Evolutionary conservation across 2,329 filamentous ascomycete species (phyloP), one percentile per base, ranked within the genome.

Genomic region (Cercospora janseana): DNA sequence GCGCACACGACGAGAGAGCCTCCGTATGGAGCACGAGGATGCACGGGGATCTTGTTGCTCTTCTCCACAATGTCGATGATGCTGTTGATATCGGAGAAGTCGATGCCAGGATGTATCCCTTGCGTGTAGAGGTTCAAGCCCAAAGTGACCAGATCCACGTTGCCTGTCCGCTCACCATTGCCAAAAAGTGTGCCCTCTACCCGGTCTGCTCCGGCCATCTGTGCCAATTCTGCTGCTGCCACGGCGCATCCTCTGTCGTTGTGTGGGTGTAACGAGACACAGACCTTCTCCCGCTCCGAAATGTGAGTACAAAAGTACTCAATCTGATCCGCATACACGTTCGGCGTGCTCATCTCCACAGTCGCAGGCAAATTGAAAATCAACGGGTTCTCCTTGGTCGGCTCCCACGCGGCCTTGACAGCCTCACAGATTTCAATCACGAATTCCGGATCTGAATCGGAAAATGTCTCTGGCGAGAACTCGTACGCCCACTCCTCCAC

Each of bases 291-390:
- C 45, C 91, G 79, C 70, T 95, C 87, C 0, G 79, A 79, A 66
- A 97, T 90, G 67, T 92, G 79, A 45, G 78, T 81, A 75, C 89
- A 95, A 72, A 98, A 98, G 73, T 88, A 95, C 69, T 98, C 93
- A 56, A 98, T 88, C 73, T 94, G 87, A 66, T 98, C 93, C 42
- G 93, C 93, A 68, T 93, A 98, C 40, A 96, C 81, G 68, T 98
- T 98, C 26, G 91, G 91, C 1, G 93, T 96, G 0, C 88, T 75
- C 83, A 96, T 85, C 73, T 98, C 93, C 27, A 97, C 92, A 0
- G 93, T 98, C 1, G 93, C 92, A 0, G 93, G 92, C 44, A 98
- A 79, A 74, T 97, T 97, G 79, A 98, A 93, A 67, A 98, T 95
- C 70, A 98, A 88, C 40, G 86, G 88, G 61, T 83, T 85, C 69